phyloP scores from a whole-genome alignment of 2,329 filamentous ascomycete genomes.

The Hirsutella thompsonii region DNA sequence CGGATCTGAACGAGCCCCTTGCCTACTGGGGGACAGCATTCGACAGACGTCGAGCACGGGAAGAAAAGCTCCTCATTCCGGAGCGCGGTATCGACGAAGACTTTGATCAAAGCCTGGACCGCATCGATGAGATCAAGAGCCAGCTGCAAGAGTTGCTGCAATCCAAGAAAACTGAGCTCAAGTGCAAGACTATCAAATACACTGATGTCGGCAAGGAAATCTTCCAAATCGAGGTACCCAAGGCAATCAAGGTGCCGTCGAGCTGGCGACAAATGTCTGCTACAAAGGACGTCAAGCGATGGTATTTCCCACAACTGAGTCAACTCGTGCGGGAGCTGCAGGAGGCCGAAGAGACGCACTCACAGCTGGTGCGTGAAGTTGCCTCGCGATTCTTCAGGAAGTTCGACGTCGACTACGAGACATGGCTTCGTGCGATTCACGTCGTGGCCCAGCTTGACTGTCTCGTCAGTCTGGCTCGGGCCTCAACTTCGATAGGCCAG shows the following conservation, averaged over 20 bases:
- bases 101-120: constrained; percentile 73
- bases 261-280: constrained; percentile 95
- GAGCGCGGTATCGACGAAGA: constrained; percentile 80
- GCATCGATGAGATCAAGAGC: constrained; percentile 61
- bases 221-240: constrained; percentile 88
- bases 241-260: constrained; percentile 70
- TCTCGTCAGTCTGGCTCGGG: constrained; percentile 81
- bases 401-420: constrained; percentile 76
- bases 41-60: constrained; percentile 65
- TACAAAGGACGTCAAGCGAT: constrained; percentile 79
- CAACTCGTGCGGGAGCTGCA: constrained; percentile 76
- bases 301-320: constrained; percentile 79
- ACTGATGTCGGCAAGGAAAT: constrained; percentile 92
- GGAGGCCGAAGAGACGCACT: constrained; percentile 87
- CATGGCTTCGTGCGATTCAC: constrained; percentile 81
- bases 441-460: constrained; percentile 90
- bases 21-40: constrained; percentile 87
- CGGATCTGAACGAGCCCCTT: constrained; percentile 61
- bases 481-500: constrained; percentile 70
- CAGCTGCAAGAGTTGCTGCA: constrained; percentile 61
- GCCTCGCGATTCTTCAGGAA: constrained; percentile 70
- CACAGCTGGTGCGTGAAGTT: constrained; percentile 81
- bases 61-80: constrained; percentile 73
- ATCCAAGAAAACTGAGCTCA: constrained; percentile 58
- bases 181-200: constrained; percentile 60